Evolutionary conservation across 2,329 filamentous ascomycete genomes (phyloP).

Genomic region (Hymenoscyphus fraxineus): DNA sequence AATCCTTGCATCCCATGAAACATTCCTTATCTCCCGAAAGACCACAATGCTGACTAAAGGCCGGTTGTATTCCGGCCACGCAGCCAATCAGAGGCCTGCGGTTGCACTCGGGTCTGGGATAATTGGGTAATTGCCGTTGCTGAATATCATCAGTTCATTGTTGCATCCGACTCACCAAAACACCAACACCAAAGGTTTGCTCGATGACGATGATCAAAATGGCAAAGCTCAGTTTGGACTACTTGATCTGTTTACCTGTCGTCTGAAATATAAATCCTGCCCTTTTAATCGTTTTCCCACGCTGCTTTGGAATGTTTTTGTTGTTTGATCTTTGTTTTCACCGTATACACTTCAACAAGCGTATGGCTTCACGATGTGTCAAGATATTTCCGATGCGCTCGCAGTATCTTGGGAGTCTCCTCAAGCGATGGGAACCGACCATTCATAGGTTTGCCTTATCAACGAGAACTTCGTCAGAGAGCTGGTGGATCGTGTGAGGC

Average conservation of each 20-base stretch:
- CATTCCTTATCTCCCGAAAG: neutral
- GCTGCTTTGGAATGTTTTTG: neutral
- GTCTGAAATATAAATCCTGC: neutral
- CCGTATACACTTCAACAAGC: neutral
- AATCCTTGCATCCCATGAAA: neutral
- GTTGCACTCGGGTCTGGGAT: neutral
- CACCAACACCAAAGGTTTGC: neutral
- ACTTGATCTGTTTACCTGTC: neutral
- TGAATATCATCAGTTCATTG: neutral
- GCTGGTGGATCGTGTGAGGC: neutral
- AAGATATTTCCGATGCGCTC: neutral
- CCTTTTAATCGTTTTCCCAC: neutral
- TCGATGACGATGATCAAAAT: neutral
- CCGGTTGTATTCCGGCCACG: slow-evolving; percentile 2
- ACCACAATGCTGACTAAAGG: neutral
- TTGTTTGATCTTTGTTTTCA: neutral
- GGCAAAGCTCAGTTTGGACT: neutral
- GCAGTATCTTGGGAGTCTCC: neutral
- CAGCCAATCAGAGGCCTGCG: neutral
- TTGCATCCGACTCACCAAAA: neutral
- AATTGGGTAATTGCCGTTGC: neutral
- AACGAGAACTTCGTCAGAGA: neutral
- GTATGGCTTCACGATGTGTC: neutral
- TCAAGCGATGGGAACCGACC: neutral
- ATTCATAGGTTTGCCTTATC: slow-evolving; percentile 4